Base-by-base conservation (phyloP, 2,329 filamentous ascomycete species). In the Beauveria brongniartii region DNA sequence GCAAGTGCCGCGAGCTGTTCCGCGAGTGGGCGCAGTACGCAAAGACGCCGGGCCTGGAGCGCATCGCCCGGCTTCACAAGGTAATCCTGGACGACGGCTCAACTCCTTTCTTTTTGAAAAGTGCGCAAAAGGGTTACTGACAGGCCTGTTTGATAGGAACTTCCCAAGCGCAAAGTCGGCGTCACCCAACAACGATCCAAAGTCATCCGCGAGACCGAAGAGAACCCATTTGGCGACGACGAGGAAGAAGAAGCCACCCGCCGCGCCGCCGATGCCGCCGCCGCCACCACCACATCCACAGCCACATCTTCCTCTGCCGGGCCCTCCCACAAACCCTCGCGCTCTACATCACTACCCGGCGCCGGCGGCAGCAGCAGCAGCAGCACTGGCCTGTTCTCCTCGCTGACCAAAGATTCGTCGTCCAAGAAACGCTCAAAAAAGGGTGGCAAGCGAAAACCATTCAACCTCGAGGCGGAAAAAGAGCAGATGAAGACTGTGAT, bases 1-100 rank as follows among this genome's bases (percentile, higher is more conserved):
- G 89, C 64, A 97, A 96, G 75, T 96, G 92, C 72, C 88, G 90
- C 55, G 84, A 90, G 62, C 79, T 99, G 3, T 99, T 96, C 71
- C 82, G 87, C 54, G 86, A 90, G 72, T 99, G 94, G 94, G 86
- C 91, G 28, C 86, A 90, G 63, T 97, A 96, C 75, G 91, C 90
- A 67, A 84, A 83, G 61, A 91, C 86, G 0, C 86, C 89, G 1
- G 93, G 93, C 0, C 84, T 97, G 67, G 86, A 90, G 68, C 82
- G 86, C 30, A 86, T 97, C 63, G 85, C 90, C n/a, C 83, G 79
- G 44, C 82, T 99, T 14, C 92, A 97, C 71, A 81, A 81, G 74
- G 82, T 84, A 69, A 65, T 3, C 1, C 14, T 37, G 34, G 14
- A 5, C 14, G 5, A 37, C 14, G 5, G 6, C 34, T 14, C 28